These are phyloP conservation scores for Sporothrix curviconia DNA, from an alignment of 2,329 filamentous ascomycete genomes.

Conservation along the genomic window DNA sequence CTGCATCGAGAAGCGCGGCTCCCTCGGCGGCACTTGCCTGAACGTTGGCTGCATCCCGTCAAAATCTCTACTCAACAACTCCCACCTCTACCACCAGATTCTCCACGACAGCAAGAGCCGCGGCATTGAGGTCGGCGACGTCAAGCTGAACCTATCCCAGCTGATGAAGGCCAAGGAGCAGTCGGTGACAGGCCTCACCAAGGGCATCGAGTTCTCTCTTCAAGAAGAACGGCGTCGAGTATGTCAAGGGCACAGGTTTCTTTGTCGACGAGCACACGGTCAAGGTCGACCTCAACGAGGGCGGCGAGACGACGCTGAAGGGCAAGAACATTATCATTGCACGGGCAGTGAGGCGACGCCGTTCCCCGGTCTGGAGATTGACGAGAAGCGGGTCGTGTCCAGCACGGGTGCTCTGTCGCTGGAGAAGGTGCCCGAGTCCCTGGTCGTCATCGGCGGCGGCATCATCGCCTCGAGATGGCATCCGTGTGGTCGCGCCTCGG, in stretches of 20 bases:
- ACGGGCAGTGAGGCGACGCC: constrained; percentile 93
- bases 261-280: constrained; percentile 87
- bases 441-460: constrained; percentile 95
- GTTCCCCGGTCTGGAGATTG: constrained; percentile 90
- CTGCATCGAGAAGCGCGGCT: constrained; percentile 97
- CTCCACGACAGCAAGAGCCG: constrained; percentile 95
- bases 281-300: constrained; percentile 83
- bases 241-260: constrained; percentile 85
- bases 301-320: constrained; percentile 77
- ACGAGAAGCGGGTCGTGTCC: constrained; percentile 95
- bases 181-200: constrained; percentile 81
- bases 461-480: constrained; percentile 98
- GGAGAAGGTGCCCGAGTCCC: constrained; percentile 85
- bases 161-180: constrained; percentile 99
- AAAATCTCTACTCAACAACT: constrained; percentile 99
- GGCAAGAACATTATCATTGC: constrained; percentile 97
- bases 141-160: constrained; percentile 87
- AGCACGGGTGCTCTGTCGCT: constrained; percentile 92
- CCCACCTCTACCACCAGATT: constrained; percentile 94
- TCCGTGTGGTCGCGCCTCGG: constrained; percentile 96
- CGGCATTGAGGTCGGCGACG: constrained; percentile 94
- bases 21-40: constrained; percentile 91
- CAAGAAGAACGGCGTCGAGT: constrained; percentile 99
- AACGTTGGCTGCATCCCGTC: constrained; percentile 99
- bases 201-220: constrained; percentile 96